Evolutionary conservation across 345 rosid genomes (phyloP).

Genomic region (Tarenaya hassleriana): DNA sequence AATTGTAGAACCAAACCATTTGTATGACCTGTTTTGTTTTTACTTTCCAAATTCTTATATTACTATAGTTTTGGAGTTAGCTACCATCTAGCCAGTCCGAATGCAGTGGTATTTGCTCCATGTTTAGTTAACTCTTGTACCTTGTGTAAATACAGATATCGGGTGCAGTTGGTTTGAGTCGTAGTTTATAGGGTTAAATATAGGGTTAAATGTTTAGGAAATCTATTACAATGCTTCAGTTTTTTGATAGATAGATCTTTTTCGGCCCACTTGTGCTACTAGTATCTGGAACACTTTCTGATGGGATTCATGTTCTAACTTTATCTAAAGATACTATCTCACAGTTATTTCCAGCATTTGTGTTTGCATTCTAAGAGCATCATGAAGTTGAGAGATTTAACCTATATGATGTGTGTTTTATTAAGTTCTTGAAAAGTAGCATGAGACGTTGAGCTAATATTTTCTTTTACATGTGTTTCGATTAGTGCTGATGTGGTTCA

Average conservation of each 20-base stretch:
- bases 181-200: slow-evolving; percentile 10
- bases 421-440: not conserved
- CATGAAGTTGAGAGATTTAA: slow-evolving; percentile 2
- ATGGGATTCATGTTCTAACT: slow-evolving; percentile 14
- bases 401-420: slow-evolving; percentile 12
- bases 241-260: slow-evolving; percentile 15
- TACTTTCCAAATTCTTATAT: too few relatives aligned
- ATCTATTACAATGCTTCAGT: slow-evolving; percentile 2
- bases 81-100: not conserved
- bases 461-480: slow-evolving; percentile 67
- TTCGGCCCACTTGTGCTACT: not conserved
- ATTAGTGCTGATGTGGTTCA: slow-evolving; percentile 81
- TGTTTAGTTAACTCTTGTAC: slow-evolving; percentile 6
- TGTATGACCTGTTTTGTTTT: too few relatives aligned
- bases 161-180: not conserved
- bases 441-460: slow-evolving; percentile 14
- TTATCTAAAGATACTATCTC: not conserved
- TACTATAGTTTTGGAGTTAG: too few relatives aligned
- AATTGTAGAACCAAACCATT: too few relatives aligned
- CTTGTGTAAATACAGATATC: not conserved
- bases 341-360: slow-evolving; percentile 2
- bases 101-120: slow-evolving; percentile 7
- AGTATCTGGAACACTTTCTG: not conserved
- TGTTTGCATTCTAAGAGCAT: slow-evolving; percentile 7
- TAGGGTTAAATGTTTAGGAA: slow-evolving; percentile 12